Evolutionary conservation across 23 red algal genomes (phyloP).

Genomic region (Gracilaria gracilis): DNA sequence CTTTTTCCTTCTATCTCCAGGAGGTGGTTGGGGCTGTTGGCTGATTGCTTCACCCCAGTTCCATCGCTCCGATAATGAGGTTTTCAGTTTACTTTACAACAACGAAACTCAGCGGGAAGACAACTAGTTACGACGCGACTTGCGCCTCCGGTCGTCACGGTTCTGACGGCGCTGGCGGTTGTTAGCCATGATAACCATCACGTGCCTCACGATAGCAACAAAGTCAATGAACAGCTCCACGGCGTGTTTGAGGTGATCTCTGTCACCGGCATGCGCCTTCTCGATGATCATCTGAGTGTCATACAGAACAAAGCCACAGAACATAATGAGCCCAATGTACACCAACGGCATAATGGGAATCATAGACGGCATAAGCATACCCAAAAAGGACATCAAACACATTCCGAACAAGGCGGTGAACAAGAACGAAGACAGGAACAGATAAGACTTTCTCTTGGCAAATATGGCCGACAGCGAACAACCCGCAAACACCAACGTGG

Average conservation of each 20-base stretch:
- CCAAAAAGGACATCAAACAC: constrained; percentile 52
- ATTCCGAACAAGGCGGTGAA: constrained; percentile 71
- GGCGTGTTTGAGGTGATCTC: constrained; percentile 79
- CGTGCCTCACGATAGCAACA: constrained; percentile 81
- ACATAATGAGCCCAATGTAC: constrained; percentile 88
- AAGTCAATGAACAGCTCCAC: constrained; percentile 92
- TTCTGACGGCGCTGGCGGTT: constrained; percentile 59
- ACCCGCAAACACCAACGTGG: constrained; percentile 75
- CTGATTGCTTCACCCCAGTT: not conserved
- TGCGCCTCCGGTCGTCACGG: constrained; percentile 26
- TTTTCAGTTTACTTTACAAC: not conserved
- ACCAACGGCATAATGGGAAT: constrained; percentile 33
- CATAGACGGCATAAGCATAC: constrained; percentile 10
- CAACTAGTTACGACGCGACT: constrained; percentile 1
- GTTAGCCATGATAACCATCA: constrained; percentile 85
- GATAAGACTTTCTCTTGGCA: constrained; percentile 72
- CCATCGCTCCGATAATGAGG: not conserved
- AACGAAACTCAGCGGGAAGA: no score
- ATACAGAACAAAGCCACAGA: constrained; percentile 94
- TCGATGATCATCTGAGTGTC: constrained; percentile 96
- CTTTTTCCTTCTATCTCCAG: no score
- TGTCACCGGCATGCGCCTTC: constrained; percentile 76
- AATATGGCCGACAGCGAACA: constrained; percentile 80
- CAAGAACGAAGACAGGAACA: constrained; percentile 77
- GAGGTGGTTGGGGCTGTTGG: no score